Conservation (phyloP, 73 alveolate genomes). For the Stentor roeselii region DNA sequence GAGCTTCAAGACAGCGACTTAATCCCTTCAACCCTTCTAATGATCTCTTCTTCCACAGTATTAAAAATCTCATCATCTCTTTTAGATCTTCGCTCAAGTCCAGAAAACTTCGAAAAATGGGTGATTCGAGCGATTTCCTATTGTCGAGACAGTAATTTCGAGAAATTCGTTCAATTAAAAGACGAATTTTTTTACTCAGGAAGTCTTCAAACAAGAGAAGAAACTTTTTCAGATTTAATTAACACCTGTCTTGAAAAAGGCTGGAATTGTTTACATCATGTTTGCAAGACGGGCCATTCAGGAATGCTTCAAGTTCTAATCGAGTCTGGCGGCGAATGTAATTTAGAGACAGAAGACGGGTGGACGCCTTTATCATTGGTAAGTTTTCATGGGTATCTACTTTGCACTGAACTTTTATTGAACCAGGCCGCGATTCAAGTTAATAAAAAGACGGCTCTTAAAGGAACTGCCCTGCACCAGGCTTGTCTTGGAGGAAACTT, state of each 20-base stretch:
- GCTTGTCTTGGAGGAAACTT: not conserved
- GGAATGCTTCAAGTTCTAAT: not conserved
- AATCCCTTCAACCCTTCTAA: too few species aligned
- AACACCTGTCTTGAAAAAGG: not conserved
- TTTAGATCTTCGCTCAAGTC: too few species aligned
- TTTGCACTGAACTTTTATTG: not conserved
- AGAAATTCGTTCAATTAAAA: not conserved
- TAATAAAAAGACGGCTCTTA: not conserved
- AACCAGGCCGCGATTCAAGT: not conserved
- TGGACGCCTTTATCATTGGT: conserved; percentile 8
- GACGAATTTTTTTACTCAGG: not conserved
- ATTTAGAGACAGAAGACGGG: not conserved
- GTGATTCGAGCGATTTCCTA: not conserved
- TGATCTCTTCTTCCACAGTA: too few species aligned
- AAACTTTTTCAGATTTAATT: not conserved
- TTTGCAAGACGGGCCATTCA: conserved; percentile 4
- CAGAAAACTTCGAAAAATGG: not conserved
- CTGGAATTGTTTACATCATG: not conserved
- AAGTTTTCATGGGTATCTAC: not conserved
- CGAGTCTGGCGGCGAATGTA: not conserved
- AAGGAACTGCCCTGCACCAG: not conserved
- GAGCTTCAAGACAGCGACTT: too few species aligned
- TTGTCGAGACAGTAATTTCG: not conserved
- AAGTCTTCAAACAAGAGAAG: not conserved
- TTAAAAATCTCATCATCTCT: too few species aligned